A percentile compares a stretch with the other conserved stretches of the same genome.
Conservation (phyloP, 2,329 filamentous ascomycete genomes). For the Aspergillus sp. region DNA sequence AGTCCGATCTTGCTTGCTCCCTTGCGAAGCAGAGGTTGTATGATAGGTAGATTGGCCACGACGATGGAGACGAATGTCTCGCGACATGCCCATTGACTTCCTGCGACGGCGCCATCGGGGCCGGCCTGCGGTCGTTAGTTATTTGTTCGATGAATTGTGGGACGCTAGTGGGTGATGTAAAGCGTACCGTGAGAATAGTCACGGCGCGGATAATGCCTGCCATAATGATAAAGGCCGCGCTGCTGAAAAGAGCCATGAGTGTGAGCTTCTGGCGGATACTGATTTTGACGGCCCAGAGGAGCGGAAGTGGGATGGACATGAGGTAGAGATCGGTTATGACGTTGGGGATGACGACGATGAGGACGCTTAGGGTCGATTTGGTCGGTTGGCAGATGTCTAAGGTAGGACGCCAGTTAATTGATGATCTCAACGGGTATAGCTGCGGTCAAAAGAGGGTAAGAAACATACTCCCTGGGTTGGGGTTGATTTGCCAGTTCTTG, state of each 20-base stretch:
- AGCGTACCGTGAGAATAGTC: slow-evolving; percentile 44
- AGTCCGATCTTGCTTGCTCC: slow-evolving; percentile 29
- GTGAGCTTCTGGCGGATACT: slow-evolving; percentile 51
- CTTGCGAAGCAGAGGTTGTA: slow-evolving; percentile 36
- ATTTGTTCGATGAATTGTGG: neutral
- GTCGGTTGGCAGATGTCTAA: slow-evolving; percentile 51
- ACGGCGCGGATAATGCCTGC: slow-evolving; percentile 55
- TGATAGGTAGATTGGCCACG: slow-evolving; percentile 44
- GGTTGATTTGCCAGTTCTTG: slow-evolving; percentile 61
- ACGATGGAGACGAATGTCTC: slow-evolving; percentile 47
- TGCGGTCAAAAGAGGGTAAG: neutral
- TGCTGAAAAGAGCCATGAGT: slow-evolving; percentile 55
- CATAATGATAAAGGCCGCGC: slow-evolving; percentile 56
- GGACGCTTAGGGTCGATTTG: slow-evolving; percentile 50
- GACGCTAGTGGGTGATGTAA: neutral
- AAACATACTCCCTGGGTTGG: slow-evolving; percentile 57
- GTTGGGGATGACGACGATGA: slow-evolving; percentile 52
- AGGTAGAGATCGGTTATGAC: slow-evolving; percentile 60
- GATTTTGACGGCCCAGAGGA: slow-evolving; percentile 56
- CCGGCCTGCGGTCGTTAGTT: slow-evolving; percentile 24
- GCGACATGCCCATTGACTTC: slow-evolving; percentile 45
- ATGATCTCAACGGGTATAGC: too few species aligned
- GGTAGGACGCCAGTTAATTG: neutral
- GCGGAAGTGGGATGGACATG: slow-evolving; percentile 58
- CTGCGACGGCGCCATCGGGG: slow-evolving; percentile 36